Base-by-base conservation (phyloP, 352 stramenopile species). In the Globisporangium polare region DNA sequence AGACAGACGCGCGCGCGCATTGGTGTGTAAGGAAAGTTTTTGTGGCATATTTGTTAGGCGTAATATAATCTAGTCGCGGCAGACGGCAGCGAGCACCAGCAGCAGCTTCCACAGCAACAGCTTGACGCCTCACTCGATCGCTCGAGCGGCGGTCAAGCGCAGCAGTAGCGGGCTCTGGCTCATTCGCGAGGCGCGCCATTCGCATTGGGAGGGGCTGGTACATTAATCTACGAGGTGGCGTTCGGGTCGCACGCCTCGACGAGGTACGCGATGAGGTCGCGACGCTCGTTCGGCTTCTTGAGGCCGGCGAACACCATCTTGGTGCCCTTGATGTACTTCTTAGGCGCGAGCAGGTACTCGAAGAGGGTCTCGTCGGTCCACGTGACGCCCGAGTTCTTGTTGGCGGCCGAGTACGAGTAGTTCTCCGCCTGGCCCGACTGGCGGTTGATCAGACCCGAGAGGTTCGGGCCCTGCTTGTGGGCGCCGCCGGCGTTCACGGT, bases 281-380 rank as follows among this genome's bases (percentile, higher is more conserved):
- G 92, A 60, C 97, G 91, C 72, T 99, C 97, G 52, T 86, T 69
- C 27, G 92, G 83, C 89, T 99, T 99, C 92, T 99, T 99, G 60
- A 99, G 84, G 72, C 97, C 97, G 24, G 97, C 97, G 67, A 99
- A 99, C 46, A 99, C 96, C 97, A 99, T 99, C 88, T 99, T 99
- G 60, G 97, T 99, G 72, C 97, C 97, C 94, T 98, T 99, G 73
- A 99, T 99, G 95, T 99, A 99, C 88, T 99, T 99, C 94, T 99
- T 99, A 17, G 97, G 97, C 55, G 97, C 97, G 35, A 98, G 85
- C 45, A 99, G 86, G 86, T 99, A 99, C 66, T 99, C 95, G 72
- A 99, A 99, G 20, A 99, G 78, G 47, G 97, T 99, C 68, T 97
- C 92, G 53, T 99, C 96, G 18, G 79, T 96, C 97, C 97, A 99